Evolutionary conservation across 2,329 filamentous ascomycete species (phyloP).

Genomic region (Claviceps pazoutovae): DNA sequence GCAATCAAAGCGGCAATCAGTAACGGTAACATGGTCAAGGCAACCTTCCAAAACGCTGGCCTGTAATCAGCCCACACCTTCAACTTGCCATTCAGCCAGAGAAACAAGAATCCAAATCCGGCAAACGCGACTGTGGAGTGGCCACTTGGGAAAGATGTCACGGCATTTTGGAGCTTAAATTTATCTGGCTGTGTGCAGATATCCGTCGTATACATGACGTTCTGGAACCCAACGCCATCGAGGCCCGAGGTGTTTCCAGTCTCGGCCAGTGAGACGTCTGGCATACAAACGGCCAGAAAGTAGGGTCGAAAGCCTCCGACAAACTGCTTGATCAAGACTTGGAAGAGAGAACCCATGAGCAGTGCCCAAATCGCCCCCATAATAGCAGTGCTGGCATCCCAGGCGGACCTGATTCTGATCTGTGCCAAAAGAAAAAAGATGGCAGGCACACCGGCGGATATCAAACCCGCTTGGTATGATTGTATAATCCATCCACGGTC

Average conservation of each 20-base stretch:
- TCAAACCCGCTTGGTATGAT: constrained; percentile 41
- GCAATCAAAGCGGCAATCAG: constrained; percentile 46
- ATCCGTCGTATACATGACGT: constrained; percentile 49
- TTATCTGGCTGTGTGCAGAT: constrained; percentile 44
- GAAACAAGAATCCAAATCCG: constrained; percentile 47
- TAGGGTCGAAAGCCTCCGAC: constrained; percentile 50
- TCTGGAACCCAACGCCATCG: constrained; percentile 35
- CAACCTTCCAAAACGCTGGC: constrained; percentile 52
- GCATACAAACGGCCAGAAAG: constrained; percentile 51
- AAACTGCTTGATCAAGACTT: constrained; percentile 52
- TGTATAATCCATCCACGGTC: constrained; percentile 48
- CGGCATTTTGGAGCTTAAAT: constrained; percentile 42
- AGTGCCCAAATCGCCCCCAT: constrained; percentile 47
- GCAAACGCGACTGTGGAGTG: constrained; percentile 53
- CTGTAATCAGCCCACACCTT: constrained; percentile 56
- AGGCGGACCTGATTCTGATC: constrained; percentile 40
- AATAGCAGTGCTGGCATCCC: constrained; percentile 48
- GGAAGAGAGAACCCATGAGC: constrained; percentile 46
- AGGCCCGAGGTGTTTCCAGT: constrained; percentile 26
- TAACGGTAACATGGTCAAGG: constrained; percentile 42
- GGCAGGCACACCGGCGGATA: constrained; percentile 44
- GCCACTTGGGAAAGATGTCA: constrained; percentile 55
- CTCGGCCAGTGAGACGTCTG: constrained; percentile 30
- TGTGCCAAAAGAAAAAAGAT: constrained; percentile 42
- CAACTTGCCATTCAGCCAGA: constrained; percentile 60